A percentile compares a stretch with the other conserved stretches of the same genome.
Conservation (phyloP, 2,329 filamentous ascomycete genomes). For the Fusarium sp. region DNA sequence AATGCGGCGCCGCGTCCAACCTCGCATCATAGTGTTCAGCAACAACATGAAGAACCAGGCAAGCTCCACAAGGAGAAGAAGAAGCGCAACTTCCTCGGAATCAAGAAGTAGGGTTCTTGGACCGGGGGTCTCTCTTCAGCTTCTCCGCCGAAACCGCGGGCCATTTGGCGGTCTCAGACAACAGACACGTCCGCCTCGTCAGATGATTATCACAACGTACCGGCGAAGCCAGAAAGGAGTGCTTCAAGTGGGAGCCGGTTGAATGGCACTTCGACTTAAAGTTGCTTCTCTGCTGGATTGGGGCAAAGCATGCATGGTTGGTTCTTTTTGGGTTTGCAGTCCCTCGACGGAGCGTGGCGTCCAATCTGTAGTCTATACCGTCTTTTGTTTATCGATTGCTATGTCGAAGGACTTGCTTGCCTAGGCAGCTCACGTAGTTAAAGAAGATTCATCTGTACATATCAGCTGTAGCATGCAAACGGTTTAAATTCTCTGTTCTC, state of each 20-base stretch:
- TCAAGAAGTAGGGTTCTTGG: slow-evolving; percentile 64
- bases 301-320: slow-evolving; percentile 6
- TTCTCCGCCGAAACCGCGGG: slow-evolving; percentile 1
- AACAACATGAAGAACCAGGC: slow-evolving; percentile 46
- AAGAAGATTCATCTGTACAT: slow-evolving; percentile 13
- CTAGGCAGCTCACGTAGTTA: not conserved
- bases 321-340: slow-evolving; percentile 23
- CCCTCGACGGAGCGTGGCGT: slow-evolving; percentile 35
- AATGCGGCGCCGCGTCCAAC: slow-evolving; percentile 29
- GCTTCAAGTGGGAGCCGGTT: not conserved
- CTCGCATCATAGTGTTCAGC: slow-evolving; percentile 26
- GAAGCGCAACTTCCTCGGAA: slow-evolving; percentile 67
- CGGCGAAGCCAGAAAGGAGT: slow-evolving; percentile 3
- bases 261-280: not conserved
- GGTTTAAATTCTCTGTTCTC: not conserved
- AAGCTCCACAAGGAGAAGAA: slow-evolving; percentile 70
- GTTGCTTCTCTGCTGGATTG: not conserved
- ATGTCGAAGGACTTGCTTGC: slow-evolving; percentile 4
- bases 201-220: not conserved
- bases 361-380: slow-evolving; percentile 15
- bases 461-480: slow-evolving; percentile 28
- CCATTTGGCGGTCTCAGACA: slow-evolving; percentile 26
- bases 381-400: slow-evolving; percentile 20
- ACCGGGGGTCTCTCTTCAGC: slow-evolving; percentile 32
- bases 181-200: slow-evolving; percentile 23